phyloP scores from a whole-genome alignment of 73 alveolate species.

The Tetrahymena thermophila region DNA sequence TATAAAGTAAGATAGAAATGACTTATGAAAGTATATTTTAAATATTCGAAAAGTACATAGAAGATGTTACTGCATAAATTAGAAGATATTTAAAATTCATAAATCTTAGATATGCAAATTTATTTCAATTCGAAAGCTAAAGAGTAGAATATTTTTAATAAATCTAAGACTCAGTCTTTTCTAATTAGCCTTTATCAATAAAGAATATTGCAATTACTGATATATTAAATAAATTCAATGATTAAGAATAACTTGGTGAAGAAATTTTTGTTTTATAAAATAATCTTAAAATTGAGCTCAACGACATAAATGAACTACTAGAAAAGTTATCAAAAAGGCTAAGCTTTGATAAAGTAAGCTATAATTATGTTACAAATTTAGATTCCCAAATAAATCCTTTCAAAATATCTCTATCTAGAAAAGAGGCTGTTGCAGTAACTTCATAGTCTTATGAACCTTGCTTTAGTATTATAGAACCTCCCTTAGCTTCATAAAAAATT shows the following conservation, averaged over 20 bases:
- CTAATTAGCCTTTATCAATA: neutral
- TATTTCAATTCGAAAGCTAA: neutral
- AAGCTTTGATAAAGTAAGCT: neutral
- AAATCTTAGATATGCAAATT: neutral
- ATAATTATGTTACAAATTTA: neutral
- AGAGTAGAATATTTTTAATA: neutral
- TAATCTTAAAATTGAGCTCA: neutral
- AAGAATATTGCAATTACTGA: neutral
- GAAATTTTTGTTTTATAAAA: neutral
- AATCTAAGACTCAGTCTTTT: neutral
- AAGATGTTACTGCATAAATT: neutral
- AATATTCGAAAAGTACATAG: neutral
- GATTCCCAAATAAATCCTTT: neutral
- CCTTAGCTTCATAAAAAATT: neutral
- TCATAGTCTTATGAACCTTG: neutral
- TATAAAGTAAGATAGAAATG: neutral
- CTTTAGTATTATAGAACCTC: neutral
- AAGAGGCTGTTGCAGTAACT: neutral
- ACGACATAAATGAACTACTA: neutral
- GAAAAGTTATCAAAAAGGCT: neutral
- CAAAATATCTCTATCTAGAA: neutral
- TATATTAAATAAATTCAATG: neutral
- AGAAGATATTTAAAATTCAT: neutral
- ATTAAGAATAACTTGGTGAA: neutral
- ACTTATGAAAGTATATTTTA: neutral